Conservation (phyloP, 768 basidiomycete genomes). For the Collybia sordida region DNA sequence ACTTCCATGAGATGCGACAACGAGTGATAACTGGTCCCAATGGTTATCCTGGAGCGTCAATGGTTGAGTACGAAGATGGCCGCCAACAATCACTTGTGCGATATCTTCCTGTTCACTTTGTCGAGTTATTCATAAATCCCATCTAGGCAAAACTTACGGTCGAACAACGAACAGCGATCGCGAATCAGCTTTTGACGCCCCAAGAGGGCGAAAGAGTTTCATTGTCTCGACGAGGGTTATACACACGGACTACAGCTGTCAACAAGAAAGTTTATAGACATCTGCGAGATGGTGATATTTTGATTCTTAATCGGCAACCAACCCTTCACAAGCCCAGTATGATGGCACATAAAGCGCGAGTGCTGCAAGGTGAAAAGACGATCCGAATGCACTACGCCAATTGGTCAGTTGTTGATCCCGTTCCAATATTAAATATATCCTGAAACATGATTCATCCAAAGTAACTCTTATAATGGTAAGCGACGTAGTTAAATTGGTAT, state of each 20-base stretch:
- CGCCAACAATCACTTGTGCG: conserved; percentile 78
- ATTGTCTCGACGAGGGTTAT: conserved; percentile 52
- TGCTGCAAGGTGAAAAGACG: conserved; percentile 94
- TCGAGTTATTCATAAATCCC: conserved; percentile 2
- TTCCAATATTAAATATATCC: not conserved
- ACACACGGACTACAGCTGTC: conserved; percentile 74
- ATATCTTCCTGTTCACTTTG: not conserved
- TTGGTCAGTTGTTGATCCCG: conserved; percentile 58
- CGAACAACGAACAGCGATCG: conserved; percentile 92
- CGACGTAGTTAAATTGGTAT: not conserved
- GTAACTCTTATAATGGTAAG: conserved; percentile 96
- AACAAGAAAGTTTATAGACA: conserved; percentile 99
- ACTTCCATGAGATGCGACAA: conserved; percentile 85
- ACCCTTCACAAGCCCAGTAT: conserved; percentile 99
- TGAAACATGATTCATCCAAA: conserved; percentile 30
- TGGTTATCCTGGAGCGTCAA: conserved; percentile 87
- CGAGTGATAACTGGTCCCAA: conserved; percentile 90
- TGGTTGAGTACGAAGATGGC: conserved; percentile 96
- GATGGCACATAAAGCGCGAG: conserved; percentile 96
- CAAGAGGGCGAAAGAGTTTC: conserved; percentile 66
- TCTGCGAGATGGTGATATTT: conserved; percentile 89
- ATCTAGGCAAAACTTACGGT: conserved; percentile 77
- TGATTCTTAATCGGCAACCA: conserved; percentile 96
- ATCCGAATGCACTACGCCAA: conserved; percentile 99
- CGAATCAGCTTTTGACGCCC: conserved; percentile 92